Evolutionary conservation across 148 eudicot species (phyloP).

Genomic region (Rhododendron mucronatum): DNA sequence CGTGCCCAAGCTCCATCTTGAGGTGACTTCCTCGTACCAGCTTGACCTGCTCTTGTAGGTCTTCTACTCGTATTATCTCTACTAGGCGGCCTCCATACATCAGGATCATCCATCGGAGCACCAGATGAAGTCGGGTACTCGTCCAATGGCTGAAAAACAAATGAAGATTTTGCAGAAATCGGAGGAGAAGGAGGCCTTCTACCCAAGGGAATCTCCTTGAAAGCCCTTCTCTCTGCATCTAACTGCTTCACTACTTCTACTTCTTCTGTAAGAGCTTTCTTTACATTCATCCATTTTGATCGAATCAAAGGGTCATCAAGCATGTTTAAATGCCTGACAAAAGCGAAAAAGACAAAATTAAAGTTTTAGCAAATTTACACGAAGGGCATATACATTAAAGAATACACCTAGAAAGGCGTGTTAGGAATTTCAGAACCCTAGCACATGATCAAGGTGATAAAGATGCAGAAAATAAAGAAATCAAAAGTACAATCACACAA

Average conservation of each 20-base stretch:
- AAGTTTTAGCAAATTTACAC: background rate
- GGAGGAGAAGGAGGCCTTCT: slow-evolving; percentile 94
- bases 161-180: slow-evolving; percentile 80
- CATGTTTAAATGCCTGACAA: slow-evolving; percentile 64
- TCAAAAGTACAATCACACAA: background rate
- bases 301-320: slow-evolving; percentile 86
- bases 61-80: slow-evolving; percentile 67
- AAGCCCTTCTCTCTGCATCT: slow-evolving; percentile 86
- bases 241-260: slow-evolving; percentile 93
- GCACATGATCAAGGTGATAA: background rate
- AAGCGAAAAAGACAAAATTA: background rate
- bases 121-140: slow-evolving; percentile 93
- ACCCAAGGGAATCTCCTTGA: slow-evolving; percentile 80
- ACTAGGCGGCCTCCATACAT: slow-evolving; percentile 99
- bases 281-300: slow-evolving; percentile 93
- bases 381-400: background rate
- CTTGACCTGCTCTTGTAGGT: slow-evolving; percentile 71
- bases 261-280: slow-evolving; percentile 89
- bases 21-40: slow-evolving; percentile 64
- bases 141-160: slow-evolving; percentile 89
- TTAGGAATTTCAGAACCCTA: background rate
- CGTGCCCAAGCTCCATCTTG: slow-evolving; percentile 95
- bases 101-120: slow-evolving; percentile 85
- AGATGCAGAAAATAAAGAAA: background rate
- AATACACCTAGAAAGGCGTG: background rate